Conservation (phyloP, 176 grass and related monocot species). For the Musa itinerans region DNA sequence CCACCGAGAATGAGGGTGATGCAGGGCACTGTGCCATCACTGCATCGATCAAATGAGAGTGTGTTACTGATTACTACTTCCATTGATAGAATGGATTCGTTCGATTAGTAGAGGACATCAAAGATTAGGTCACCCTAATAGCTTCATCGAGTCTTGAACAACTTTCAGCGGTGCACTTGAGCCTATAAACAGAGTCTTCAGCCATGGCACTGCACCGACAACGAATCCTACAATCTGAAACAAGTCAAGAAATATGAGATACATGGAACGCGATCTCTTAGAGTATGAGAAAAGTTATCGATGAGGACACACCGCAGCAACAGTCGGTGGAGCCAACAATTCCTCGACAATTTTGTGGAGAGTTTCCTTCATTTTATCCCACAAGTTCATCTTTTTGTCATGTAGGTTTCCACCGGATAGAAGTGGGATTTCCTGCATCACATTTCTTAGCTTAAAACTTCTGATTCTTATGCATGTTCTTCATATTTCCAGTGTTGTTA, state of each 20-base stretch:
- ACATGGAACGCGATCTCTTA: background rate
- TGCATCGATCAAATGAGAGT: slow-evolving; percentile 18
- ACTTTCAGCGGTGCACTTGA: slow-evolving; percentile 37
- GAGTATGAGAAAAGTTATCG: background rate
- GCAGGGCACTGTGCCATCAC: slow-evolving; percentile 68
- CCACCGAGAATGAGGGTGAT: slow-evolving; percentile 86
- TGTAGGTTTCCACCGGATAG: background rate
- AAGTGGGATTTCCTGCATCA: background rate
- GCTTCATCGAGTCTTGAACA: slow-evolving; percentile 49
- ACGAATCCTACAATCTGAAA: slow-evolving; percentile 57
- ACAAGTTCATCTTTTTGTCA: background rate
- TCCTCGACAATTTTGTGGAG: slow-evolving; percentile 46
- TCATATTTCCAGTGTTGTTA: background rate
- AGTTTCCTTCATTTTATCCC: slow-evolving; percentile 35
- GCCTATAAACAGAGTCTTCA: slow-evolving; percentile 53
- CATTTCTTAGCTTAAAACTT: background rate
- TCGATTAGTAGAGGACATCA: background rate
- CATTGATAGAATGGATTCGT: background rate
- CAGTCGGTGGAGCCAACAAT: slow-evolving; percentile 67
- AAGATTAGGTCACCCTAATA: slow-evolving; percentile 52
- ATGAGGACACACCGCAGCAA: slow-evolving; percentile 41
- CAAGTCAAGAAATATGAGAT: background rate
- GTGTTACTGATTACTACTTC: no score
- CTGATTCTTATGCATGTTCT: background rate
- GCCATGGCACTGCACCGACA: slow-evolving; percentile 52